Base-by-base conservation (phyloP, 78 protist species). In the Dictyostelium purpureum region DNA sequence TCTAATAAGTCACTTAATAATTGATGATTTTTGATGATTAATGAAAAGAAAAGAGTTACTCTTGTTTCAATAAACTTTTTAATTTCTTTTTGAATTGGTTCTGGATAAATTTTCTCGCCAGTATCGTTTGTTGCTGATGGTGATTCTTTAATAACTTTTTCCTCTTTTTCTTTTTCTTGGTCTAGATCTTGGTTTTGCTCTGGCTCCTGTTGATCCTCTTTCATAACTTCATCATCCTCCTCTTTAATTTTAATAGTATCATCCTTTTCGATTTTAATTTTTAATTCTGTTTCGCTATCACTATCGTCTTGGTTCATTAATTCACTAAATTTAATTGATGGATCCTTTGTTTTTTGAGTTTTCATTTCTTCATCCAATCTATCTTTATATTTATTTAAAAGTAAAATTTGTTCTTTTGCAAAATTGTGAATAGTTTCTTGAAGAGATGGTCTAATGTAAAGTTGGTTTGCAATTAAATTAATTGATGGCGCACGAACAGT, bases 1-100 rank as follows among this genome's bases (percentile, higher is more conserved):
- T 85, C 75, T 18, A 85, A 40, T 6, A 85, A 21, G 28, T 85
- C 80, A 0, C 33, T 28, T 42, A 73, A 2, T 6, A 85, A 35
- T 6, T 19, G 37, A 26, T 77, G 92, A 40, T 85, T 85, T 49
- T 85, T 85, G 18, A 24, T 66, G 21, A 79, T 57, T 16, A 85
- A 49, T 1, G 92, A 75, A 16, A 61, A 85, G 52, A 28, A 85
- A 14, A 85, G 63, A 45, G 49, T 33, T 7, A 85, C 42, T 74
- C 77, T 73, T 38, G 69, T 77, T 57, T 77, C 85, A 57, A 77
- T 57, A 40, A 38, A 77, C 35, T 54, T 70, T 28, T 56, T 43
- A 63, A 73, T 24, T 52, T 52, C 81, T 43, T 38, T 38, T 81
- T 35, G 11, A 2, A 16, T 69, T 40, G 76, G 6, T 69, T 26